Evolutionary conservation across 164 flowering plant species (phyloP).

Genomic region (Magnolia officinalis): DNA sequence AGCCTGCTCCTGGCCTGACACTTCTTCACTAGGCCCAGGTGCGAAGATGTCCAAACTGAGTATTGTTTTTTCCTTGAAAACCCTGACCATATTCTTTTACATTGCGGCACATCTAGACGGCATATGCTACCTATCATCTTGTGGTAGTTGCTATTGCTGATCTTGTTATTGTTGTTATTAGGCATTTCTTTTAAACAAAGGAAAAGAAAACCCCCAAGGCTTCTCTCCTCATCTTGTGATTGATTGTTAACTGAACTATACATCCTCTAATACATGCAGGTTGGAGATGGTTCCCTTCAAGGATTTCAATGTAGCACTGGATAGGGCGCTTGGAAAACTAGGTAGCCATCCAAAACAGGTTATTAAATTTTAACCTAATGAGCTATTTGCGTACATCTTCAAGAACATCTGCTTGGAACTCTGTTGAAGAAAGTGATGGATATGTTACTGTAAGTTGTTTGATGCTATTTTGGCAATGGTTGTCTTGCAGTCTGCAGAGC

Average conservation of each 20-base stretch:
- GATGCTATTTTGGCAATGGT: no score
- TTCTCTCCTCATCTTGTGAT: no score
- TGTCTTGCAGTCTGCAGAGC: no score
- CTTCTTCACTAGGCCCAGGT: not conserved
- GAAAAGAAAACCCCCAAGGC: no score
- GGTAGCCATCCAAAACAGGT: slow-evolving; percentile 96
- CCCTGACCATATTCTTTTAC: not conserved
- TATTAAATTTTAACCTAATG: slow-evolving; percentile 43
- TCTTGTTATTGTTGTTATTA: not conserved
- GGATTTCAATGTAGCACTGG: slow-evolving; percentile 55
- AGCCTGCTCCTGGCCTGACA: no score
- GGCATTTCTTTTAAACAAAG: not conserved
- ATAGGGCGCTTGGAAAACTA: slow-evolving; percentile 77
- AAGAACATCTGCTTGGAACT: not conserved
- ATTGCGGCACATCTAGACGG: not conserved
- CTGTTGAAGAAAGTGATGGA: not conserved
- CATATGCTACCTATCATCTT: not conserved
- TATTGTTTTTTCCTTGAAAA: no score
- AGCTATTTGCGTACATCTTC: not conserved
- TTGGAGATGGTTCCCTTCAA: slow-evolving; percentile 77
- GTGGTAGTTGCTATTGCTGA: not conserved
- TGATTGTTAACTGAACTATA: no score
- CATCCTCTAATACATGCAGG: slow-evolving; percentile 37
- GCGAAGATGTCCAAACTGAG: not conserved
- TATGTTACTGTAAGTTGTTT: not conserved